phyloP scores from a whole-genome alignment of 768 basidiomycete species.

The Fistulinella prunicolor region DNA sequence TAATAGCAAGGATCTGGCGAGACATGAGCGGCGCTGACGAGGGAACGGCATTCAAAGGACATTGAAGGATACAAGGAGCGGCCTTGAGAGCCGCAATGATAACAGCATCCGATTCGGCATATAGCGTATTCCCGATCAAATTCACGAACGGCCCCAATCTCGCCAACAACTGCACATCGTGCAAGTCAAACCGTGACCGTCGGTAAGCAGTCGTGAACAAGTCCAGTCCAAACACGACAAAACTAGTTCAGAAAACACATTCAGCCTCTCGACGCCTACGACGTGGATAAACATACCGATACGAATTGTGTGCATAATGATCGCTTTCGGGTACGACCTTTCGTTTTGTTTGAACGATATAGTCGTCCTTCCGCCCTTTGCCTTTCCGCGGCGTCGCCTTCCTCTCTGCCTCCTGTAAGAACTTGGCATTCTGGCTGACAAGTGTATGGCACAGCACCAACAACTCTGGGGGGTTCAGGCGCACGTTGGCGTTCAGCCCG shows the following conservation, averaged over 20 bases:
- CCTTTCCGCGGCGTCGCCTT: conserved; percentile 30
- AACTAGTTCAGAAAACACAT: conserved; percentile 42
- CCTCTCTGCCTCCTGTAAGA: conserved; percentile 61
- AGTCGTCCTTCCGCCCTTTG: conserved; percentile 46
- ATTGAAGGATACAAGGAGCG: conserved; percentile 75
- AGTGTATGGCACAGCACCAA: conserved; percentile 85
- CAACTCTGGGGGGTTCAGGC: conserved; percentile 65
- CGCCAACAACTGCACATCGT: conserved; percentile 66
- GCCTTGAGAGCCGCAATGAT: conserved; percentile 75
- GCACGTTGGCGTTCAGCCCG: conserved; percentile 81
- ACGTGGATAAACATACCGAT: conserved; percentile 51
- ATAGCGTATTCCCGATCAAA: conserved; percentile 88
- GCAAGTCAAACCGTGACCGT: conserved; percentile 82
- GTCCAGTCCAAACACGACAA: conserved; percentile 89
- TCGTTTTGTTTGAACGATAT: conserved; percentile 78
- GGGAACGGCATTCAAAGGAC: conserved; percentile 72
- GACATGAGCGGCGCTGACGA: conserved; percentile 81
- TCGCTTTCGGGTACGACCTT: conserved; percentile 51
- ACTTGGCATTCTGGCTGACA: conserved; percentile 86
- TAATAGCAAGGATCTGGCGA: conserved; percentile 77
- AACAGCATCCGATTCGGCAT: conserved; percentile 75
- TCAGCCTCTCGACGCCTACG: neutral
- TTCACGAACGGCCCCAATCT: conserved; percentile 85
- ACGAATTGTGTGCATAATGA: conserved; percentile 84
- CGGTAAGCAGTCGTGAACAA: conserved; percentile 85